Base-by-base conservation (phyloP, 2,329 filamentous ascomycete species). In the Lecanicillium sp. region DNA sequence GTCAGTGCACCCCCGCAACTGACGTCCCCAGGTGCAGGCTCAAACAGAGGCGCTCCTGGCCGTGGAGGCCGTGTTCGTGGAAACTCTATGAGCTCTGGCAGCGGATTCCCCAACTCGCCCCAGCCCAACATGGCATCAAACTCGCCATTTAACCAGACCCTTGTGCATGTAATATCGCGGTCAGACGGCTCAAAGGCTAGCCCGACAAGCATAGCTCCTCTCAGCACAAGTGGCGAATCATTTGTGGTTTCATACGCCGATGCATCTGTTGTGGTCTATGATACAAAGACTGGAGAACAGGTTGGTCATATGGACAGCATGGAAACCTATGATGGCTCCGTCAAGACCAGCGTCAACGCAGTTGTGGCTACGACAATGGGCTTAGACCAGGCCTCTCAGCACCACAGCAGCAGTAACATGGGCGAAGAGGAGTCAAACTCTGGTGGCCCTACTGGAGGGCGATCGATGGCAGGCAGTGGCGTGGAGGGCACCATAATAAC, bases 231-330 rank as follows among this genome's bases (percentile, higher is more conserved):
- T 3, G 90, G 92, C 3, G 85, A 94, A 52, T 84, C 81, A 5
- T 97, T 98, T 59, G 87, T 96, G 2, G 92, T 96, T 3, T 87
- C 87, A 15, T 98, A 94, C 59, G 79, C 85, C 1, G 89, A 98
- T 60, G 87, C 90, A 3, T 81, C 87, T 2, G 86, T 96, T 37
- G 68, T 97, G 13, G 83, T 97, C 14, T 98, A 90, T 59, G 89
- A 97, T 57, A 96, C 90, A 2, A 72, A 87, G 46, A 88, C 86
- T 0, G 92, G 89, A 33, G 92, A 97, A 59, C 87, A 94, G 55
- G 78, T 96, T 29, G 87, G 88, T 22, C 80, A 79, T 33, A 97
- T 98, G 90, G 87, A 87, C 27, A 96, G 88, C 56, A 69, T 84
- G 34, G 92, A 97, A 61, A 97, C 90, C 1, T 97, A 95, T 51